Conservation (phyloP, 768 basidiomycete species). For the Trametes meyenii region DNA sequence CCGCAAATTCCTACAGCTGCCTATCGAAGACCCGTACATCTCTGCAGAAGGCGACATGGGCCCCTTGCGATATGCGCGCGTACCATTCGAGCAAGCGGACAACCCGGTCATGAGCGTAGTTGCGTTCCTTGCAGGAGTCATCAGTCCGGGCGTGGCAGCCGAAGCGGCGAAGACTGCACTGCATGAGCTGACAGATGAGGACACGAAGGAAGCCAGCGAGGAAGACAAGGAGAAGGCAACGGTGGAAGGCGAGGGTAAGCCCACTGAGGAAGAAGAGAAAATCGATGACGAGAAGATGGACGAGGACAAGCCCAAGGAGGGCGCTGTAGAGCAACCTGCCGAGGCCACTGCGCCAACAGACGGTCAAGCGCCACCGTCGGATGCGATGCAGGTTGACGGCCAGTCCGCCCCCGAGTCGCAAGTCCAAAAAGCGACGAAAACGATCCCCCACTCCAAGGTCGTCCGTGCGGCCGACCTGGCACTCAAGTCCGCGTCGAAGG, state of each 20-base stretch:
- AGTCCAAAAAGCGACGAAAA: slow-evolving; percentile 40
- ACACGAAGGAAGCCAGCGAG: slow-evolving; percentile 38
- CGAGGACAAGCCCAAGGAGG: slow-evolving; percentile 38
- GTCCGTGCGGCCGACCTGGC: slow-evolving; percentile 85
- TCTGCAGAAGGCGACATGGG: slow-evolving; percentile 77
- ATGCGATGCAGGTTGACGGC: slow-evolving; percentile 53
- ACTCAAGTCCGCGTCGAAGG: slow-evolving; percentile 85
- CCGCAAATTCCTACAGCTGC: slow-evolving; percentile 91
- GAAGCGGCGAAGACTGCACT: slow-evolving; percentile 92
- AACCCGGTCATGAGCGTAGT: slow-evolving; percentile 99
- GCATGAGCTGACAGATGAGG: slow-evolving; percentile 73
- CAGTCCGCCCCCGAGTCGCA: slow-evolving; percentile 28
- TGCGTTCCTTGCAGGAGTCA: slow-evolving; percentile 92
- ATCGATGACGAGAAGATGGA: slow-evolving; percentile 44
- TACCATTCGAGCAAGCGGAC: slow-evolving; percentile 94
- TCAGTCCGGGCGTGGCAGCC: slow-evolving; percentile 87
- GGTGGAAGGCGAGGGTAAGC: slow-evolving; percentile 33
- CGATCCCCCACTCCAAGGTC: slow-evolving; percentile 72
- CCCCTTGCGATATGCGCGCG: slow-evolving; percentile 68
- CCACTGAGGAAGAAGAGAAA: slow-evolving; percentile 44
- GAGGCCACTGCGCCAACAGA: neutral
- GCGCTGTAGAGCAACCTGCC: neutral
- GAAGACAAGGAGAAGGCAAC: slow-evolving; percentile 39
- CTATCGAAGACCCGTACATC: slow-evolving; percentile 95
- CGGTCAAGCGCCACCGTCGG: slow-evolving; percentile 19